These are phyloP conservation scores for Lachancea dasiensis DNA, from an alignment of 805 yeast species.

Conservation along the genomic window DNA sequence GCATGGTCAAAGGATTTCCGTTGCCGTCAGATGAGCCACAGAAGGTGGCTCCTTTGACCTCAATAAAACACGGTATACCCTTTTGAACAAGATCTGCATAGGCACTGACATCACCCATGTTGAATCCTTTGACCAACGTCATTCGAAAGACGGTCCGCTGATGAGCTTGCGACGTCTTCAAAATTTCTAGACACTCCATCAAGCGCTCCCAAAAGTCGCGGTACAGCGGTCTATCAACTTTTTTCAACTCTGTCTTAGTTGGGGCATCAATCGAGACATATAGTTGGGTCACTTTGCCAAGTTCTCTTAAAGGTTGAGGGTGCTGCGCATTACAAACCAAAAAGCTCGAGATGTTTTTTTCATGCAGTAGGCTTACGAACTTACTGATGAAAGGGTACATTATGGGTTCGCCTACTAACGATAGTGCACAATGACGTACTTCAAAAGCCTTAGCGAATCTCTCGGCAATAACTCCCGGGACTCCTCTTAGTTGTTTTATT, in stretches of 20 bases:
- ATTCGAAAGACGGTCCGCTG: conserved; percentile 89
- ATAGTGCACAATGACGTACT: conserved; percentile 86
- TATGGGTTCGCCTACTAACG: conserved; percentile 92
- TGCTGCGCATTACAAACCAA: conserved; percentile 95
- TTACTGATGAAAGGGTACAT: conserved; percentile 88
- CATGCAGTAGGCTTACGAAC: conserved; percentile 76
- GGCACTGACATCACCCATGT: conserved; percentile 70
- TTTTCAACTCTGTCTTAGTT: conserved; percentile 71
- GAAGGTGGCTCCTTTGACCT: conserved; percentile 91
- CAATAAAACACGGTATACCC: conserved; percentile 82
- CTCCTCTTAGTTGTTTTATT: conserved; percentile 91
- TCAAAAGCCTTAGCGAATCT: conserved; percentile 87
- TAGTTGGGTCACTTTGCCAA: conserved; percentile 78
- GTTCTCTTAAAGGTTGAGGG: conserved; percentile 68
- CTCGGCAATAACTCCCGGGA: conserved; percentile 87
- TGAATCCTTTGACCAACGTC: conserved; percentile 88
- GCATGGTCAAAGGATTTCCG: conserved; percentile 90
- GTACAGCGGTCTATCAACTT: conserved; percentile 82
- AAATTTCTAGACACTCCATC: conserved; percentile 70
- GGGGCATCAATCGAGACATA: conserved; percentile 94
- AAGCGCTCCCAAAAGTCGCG: conserved; percentile 92
- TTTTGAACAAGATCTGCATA: conserved; percentile 82
- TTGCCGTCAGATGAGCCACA: conserved; percentile 84
- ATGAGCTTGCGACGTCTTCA: conserved; percentile 63
- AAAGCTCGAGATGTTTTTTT: conserved; percentile 73